Evolutionary conservation across 202 grass and related monocot genomes (phyloP).

Genomic region (Bolboschoenoplectus hybrid): DNA sequence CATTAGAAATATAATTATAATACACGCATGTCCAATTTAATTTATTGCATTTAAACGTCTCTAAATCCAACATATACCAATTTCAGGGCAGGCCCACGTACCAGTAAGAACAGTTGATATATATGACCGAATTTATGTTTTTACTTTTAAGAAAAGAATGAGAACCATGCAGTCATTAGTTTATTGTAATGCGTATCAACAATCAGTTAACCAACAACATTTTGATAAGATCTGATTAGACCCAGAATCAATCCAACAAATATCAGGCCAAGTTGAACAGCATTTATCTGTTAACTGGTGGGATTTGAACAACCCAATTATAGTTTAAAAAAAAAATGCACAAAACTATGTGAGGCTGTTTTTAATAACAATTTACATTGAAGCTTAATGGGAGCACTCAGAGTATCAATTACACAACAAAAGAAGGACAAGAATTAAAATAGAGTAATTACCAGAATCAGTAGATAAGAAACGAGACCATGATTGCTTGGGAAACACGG

Average conservation of each 20-base stretch:
- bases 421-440: neutral
- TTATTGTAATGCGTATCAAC: neutral
- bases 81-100: too few relatives aligned
- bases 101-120: too few relatives aligned
- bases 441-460: conserved; percentile 53
- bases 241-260: too few relatives aligned
- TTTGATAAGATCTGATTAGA: neutral
- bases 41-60: too few relatives aligned
- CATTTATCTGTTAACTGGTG: neutral
- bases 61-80: too few relatives aligned
- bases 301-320: neutral
- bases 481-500: conserved; percentile 78
- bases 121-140: neutral
- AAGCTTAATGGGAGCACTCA: neutral
- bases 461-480: conserved; percentile 65
- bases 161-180: neutral
- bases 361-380: neutral
- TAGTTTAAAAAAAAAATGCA: neutral
- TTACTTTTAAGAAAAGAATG: neutral
- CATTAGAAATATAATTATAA: too few relatives aligned
- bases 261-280: neutral
- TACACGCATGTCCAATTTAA: too few relatives aligned
- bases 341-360: neutral
- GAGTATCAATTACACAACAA: neutral
- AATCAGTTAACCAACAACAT: neutral